These are phyloP conservation scores for Leccinum pellstonianum DNA, from an alignment of 768 basidiomycete species.

Conservation along the genomic window DNA sequence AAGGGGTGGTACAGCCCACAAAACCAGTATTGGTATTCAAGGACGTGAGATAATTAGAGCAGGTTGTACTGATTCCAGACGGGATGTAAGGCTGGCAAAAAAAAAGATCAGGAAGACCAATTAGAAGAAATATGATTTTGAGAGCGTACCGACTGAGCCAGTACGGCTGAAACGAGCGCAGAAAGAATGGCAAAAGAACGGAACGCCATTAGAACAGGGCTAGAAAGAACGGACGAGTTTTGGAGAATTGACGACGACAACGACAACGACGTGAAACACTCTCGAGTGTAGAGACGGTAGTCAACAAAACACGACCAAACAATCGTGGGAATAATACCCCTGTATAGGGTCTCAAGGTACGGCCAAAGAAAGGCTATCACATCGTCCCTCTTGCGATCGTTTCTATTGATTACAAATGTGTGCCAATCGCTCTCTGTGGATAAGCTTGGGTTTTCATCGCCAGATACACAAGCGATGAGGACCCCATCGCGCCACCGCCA, in stretches of 20 bases:
- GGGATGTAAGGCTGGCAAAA: slow-evolving; percentile 59
- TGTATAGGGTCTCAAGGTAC: neutral
- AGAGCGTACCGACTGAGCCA: slow-evolving; percentile 48
- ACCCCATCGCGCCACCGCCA: neutral
- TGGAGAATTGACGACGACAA: neutral
- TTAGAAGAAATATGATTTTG: neutral
- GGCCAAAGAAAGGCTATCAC: slow-evolving; percentile 4
- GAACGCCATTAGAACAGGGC: slow-evolving; percentile 38
- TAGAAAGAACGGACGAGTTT: slow-evolving; percentile 33
- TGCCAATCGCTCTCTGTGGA: neutral
- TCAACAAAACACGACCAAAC: slow-evolving; percentile 14
- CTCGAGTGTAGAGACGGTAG: neutral
- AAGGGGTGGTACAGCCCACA: slow-evolving; percentile 55
- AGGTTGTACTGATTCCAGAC: slow-evolving; percentile 53
- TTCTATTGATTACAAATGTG: slow-evolving; percentile 4
- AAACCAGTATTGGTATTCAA: slow-evolving; percentile 65
- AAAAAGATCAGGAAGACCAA: slow-evolving; percentile 8
- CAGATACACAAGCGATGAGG: neutral
- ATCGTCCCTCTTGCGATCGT: slow-evolving; percentile 4
- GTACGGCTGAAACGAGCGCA: slow-evolving; percentile 46
- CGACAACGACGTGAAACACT: neutral
- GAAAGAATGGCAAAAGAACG: slow-evolving; percentile 54
- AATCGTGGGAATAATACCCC: neutral
- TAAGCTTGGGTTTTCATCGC: neutral
- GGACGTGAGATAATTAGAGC: slow-evolving; percentile 54